These are phyloP conservation scores for Naganishia albida DNA, from an alignment of 1,284 basidiomycete genomes.

Conservation along the genomic window DNA sequence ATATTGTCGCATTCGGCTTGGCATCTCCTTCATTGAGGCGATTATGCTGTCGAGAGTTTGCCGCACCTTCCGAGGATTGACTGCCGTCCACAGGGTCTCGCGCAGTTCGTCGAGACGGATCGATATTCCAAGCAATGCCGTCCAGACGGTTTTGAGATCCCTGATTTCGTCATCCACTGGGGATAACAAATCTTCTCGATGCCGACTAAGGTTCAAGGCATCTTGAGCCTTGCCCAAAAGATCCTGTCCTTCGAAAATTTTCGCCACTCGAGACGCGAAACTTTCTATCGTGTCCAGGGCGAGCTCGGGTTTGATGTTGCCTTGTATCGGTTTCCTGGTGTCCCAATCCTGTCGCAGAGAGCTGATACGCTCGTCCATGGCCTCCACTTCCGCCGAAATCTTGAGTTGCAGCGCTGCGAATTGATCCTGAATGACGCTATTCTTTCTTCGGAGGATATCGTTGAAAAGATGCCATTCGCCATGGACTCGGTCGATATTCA, in stretches of 20 bases:
- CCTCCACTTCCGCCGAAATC: conserved; percentile 99
- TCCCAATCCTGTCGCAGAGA: conserved; percentile 93
- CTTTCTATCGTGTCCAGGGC: conserved; percentile 94
- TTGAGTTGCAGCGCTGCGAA: conserved; percentile 89
- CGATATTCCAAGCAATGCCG: conserved; percentile 96
- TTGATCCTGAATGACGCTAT: conserved; percentile 97
- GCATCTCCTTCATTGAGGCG: conserved; percentile 94
- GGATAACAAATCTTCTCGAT: conserved; percentile 84
- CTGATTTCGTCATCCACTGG: conserved; percentile 93
- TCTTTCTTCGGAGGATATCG: conserved; percentile 96
- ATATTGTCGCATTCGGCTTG: conserved; percentile 97
- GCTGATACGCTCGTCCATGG: conserved; percentile 88
- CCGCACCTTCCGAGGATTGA: conserved; percentile 87
- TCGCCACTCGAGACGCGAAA: conserved; percentile 85
- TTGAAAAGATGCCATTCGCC: conserved; percentile 99
- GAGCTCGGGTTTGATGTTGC: conserved; percentile 88
- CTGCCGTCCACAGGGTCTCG: conserved; percentile 86
- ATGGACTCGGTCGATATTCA: conserved; percentile 94
- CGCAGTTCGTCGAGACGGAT: conserved; percentile 85
- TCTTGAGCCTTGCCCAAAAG: conserved; percentile 91
- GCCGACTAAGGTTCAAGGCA: conserved; percentile 89
- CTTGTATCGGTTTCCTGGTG: conserved; percentile 81
- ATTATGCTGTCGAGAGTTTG: conserved; percentile 89
- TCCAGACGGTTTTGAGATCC: conserved; percentile 98
- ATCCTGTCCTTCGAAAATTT: conserved; percentile 89